Conservation (phyloP, 1,284 basidiomycete genomes). For the Gymnopus androsaceus region DNA sequence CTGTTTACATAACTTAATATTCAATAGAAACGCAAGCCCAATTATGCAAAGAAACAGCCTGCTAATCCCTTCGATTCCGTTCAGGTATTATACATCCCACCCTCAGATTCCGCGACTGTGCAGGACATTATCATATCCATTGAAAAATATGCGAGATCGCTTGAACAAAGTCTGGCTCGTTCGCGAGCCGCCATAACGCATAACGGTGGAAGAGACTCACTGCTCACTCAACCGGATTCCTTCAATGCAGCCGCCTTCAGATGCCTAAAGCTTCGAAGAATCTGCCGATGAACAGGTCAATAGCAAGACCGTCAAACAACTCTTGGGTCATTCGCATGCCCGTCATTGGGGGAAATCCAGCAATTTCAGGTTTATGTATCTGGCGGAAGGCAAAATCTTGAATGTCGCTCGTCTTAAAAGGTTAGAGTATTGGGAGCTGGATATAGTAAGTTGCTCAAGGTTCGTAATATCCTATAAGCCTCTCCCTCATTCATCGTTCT, state of each 20-base stretch:
- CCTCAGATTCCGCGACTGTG: conserved; percentile 18
- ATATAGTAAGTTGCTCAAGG: conserved; percentile 21
- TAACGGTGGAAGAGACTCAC: background rate
- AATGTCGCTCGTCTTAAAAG: conserved; percentile 4
- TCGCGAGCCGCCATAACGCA: background rate
- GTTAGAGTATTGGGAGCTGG: conserved; percentile 22
- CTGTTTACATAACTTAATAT: background rate
- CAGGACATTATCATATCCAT: conserved; percentile 11
- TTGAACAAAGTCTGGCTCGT: conserved; percentile 1
- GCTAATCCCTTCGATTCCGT: background rate
- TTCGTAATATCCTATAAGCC: background rate
- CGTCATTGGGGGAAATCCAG: conserved; percentile 48
- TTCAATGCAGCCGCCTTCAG: background rate
- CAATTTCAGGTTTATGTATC: conserved; percentile 48
- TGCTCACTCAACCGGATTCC: background rate
- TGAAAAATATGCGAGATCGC: conserved; percentile 10
- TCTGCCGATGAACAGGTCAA: background rate
- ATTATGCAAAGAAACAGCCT: background rate
- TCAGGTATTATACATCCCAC: background rate
- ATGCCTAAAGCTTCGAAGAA: background rate
- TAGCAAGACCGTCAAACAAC: background rate
- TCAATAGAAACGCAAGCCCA: conserved; percentile 4
- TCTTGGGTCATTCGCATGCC: background rate
- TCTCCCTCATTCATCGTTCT: too few species aligned
- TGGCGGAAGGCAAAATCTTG: conserved; percentile 22